Percentiles rank a stretch among this genome's conserved stretches.
Conservation (phyloP, 768 basidiomycete genomes). For the Termitomyces sp. region DNA sequence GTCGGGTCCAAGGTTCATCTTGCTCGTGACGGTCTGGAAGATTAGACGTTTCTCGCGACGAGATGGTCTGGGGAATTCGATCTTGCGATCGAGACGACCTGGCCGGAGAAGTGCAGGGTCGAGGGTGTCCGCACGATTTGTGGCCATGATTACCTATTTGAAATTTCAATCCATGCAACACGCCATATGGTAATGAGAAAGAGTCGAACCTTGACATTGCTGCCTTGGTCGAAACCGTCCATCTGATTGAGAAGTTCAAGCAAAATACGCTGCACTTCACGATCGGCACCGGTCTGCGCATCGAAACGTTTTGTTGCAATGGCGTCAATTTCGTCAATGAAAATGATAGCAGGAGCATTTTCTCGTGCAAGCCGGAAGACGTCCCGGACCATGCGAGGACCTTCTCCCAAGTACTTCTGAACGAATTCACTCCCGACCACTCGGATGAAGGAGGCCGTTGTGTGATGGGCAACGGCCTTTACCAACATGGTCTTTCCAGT, state of each 20-base stretch:
- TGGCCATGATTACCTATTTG: constrained; percentile 97
- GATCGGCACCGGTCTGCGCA: constrained; percentile 97
- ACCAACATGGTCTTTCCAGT: constrained; percentile 99
- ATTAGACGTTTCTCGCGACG: constrained; percentile 94
- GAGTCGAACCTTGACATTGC: constrained; percentile 86
- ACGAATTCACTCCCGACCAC: constrained; percentile 99
- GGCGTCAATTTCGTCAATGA: constrained; percentile 98
- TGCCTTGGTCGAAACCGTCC: constrained; percentile 99
- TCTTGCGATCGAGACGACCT: constrained; percentile 96
- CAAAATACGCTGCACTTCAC: constrained; percentile 97
- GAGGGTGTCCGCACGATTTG: constrained; percentile 96
- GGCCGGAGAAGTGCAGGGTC: constrained; percentile 97
- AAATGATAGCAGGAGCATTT: constrained; percentile 97
- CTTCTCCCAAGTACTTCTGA: constrained; percentile 99
- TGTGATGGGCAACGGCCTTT: constrained; percentile 98
- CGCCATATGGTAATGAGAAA: background rate
- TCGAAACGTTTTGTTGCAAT: constrained; percentile 99
- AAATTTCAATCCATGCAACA: background rate
- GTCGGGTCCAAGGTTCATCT: constrained; percentile 98
- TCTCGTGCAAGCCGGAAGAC: constrained; percentile 97
- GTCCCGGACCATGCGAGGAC: constrained; percentile 99
- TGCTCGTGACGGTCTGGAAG: constrained; percentile 95
- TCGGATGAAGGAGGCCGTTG: constrained; percentile 95
- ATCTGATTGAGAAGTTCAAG: constrained; percentile 97
- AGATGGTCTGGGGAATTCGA: constrained; percentile 95